These are phyloP conservation scores for Termitomyces sp. DNA, from an alignment of 768 basidiomycete genomes.

Conservation along the genomic window DNA sequence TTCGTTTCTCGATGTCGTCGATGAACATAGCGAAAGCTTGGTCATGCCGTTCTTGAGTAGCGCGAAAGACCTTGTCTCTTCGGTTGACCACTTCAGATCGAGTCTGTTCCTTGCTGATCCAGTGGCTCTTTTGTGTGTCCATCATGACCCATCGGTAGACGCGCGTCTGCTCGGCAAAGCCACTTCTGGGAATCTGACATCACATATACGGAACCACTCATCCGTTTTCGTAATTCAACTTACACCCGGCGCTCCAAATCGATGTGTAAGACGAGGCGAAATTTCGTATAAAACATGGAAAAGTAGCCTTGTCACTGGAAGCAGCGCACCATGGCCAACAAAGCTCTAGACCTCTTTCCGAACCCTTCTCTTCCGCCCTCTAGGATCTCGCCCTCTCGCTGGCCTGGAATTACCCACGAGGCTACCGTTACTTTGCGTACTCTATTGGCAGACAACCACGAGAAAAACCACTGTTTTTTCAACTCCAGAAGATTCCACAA, in stretches of 20 bases:
- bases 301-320: neutral
- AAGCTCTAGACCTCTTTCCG: conserved; percentile 14
- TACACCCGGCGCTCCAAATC: neutral
- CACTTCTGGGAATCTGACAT: neutral
- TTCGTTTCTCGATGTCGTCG: too few species aligned
- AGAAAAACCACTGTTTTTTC: conserved; percentile 54
- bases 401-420: conserved; percentile 30
- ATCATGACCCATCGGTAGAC: too few species aligned
- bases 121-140: too few species aligned
- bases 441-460: conserved; percentile 47
- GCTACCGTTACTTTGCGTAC: conserved; percentile 38
- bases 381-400: conserved; percentile 26
- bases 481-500: conserved; percentile 37
- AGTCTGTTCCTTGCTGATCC: too few species aligned
- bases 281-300: neutral
- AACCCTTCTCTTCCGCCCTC: conserved; percentile 14
- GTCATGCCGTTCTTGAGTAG: too few species aligned
- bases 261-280: neutral
- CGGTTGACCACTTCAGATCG: too few species aligned
- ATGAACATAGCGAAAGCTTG: too few species aligned
- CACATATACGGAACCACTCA: neutral
- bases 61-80: too few species aligned
- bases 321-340: neutral
- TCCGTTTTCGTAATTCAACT: neutral
- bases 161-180: too few species aligned